Evolutionary conservation across 2,329 filamentous ascomycete genomes (phyloP).

Genomic region (Botrytis galanthina): DNA sequence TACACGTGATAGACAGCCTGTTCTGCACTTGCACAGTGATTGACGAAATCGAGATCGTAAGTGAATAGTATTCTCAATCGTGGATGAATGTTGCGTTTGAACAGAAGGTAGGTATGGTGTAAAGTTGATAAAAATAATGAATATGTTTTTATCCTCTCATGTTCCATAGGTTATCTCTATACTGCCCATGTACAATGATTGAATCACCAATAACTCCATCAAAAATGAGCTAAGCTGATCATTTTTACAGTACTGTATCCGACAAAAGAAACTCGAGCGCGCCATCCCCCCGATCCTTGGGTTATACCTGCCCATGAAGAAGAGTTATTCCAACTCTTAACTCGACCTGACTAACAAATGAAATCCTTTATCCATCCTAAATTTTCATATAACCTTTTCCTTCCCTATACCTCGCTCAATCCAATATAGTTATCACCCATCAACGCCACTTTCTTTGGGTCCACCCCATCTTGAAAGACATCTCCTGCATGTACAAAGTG

Average conservation of each 20-base stretch:
- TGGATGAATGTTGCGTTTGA: neutral
- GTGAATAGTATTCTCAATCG: neutral
- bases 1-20: neutral
- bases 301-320: neutral
- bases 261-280: neutral
- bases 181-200: neutral
- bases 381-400: neutral
- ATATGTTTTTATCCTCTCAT: neutral
- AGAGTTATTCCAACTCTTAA: neutral
- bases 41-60: neutral
- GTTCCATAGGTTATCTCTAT: neutral
- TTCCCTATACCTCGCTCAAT: neutral
- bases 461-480: conserved; percentile 19
- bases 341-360: neutral
- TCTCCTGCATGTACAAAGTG: conserved; percentile 40
- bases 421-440: neutral
- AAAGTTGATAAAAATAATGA: neutral
- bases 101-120: neutral
- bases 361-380: neutral
- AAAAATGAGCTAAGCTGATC: too few relatives aligned
- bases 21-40: neutral
- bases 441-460: neutral
- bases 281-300: neutral
- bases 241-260: neutral
- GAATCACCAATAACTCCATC: neutral